A percentile compares a stretch with the other conserved stretches of the same genome.
These are phyloP conservation scores for Trapa bicornis DNA, from an alignment of 345 rosid genomes.

Conservation along the genomic window DNA sequence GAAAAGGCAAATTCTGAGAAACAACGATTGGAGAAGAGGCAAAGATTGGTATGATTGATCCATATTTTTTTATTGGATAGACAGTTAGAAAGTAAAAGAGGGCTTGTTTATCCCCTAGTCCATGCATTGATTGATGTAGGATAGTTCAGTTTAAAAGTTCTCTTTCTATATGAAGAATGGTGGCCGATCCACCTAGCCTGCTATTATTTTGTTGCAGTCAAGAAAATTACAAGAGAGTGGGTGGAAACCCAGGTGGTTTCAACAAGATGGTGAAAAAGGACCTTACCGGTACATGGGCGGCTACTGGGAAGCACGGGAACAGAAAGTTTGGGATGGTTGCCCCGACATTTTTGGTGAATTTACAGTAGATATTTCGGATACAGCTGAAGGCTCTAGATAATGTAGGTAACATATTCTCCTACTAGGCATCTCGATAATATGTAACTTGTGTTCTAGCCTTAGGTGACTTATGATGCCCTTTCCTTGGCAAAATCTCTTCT, in stretches of 20 bases:
- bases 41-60: constrained; percentile 58
- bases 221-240: constrained; percentile 81
- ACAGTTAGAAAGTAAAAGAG: neutral
- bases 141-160: neutral
- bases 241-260: constrained; percentile 89
- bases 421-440: neutral
- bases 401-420: neutral
- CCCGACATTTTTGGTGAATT: constrained; percentile 74
- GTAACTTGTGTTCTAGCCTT: no score
- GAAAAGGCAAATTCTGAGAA: no score
- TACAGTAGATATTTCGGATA: constrained; percentile 28
- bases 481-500: no score
- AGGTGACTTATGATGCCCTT: no score
- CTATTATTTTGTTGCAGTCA: constrained; percentile 32
- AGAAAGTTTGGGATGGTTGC: constrained; percentile 58
- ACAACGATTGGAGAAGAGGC: constrained; percentile 9
- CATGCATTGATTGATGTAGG: neutral
- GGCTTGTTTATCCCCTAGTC: neutral
- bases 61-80: neutral
- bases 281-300: constrained; percentile 60
- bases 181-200: neutral
- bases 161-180: neutral
- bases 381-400: constrained; percentile 16
- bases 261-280: constrained; percentile 41
- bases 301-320: constrained; percentile 85